Conservation (phyloP, 2,329 filamentous ascomycete species). For the Septoria linicola region DNA sequence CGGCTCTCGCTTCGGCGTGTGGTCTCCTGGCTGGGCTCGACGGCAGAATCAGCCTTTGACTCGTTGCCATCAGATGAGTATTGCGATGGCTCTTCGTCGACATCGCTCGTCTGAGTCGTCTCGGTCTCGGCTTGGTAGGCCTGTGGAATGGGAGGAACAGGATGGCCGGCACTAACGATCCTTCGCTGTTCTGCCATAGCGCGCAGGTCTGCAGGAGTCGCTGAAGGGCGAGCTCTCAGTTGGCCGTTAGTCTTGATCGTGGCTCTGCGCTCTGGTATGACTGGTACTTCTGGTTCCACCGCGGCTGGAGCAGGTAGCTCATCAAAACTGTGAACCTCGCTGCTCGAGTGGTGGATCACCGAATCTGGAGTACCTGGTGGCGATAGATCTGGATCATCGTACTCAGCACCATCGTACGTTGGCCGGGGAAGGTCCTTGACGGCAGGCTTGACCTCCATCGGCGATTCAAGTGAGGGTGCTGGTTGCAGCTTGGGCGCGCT, state of each 20-base stretch:
- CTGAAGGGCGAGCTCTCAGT: constrained; percentile 83
- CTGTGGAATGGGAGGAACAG: constrained; percentile 36
- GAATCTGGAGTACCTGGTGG: constrained; percentile 74
- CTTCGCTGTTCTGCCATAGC: constrained; percentile 84
- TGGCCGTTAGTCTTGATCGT: constrained; percentile 85
- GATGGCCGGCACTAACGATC: constrained; percentile 71
- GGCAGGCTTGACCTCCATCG: constrained; percentile 22
- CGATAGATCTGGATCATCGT: constrained; percentile 29
- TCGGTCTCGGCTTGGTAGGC: constrained; percentile 31
- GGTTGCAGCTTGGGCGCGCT: constrained; percentile 28
- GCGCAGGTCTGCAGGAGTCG: constrained; percentile 78
- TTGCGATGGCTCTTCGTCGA: constrained; percentile 26
- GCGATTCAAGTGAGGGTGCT: constrained; percentile 13
- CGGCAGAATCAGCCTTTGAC: constrained; percentile 33
- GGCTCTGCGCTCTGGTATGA: constrained; percentile 75
- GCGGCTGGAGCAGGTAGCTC: constrained; percentile 21
- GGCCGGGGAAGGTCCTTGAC: constrained; percentile 27
- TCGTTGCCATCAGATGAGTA: constrained; percentile 30
- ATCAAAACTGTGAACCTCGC: constrained; percentile 25
- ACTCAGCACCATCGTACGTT: constrained; percentile 22
- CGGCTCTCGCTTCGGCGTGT: constrained; percentile 23
- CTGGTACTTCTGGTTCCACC: constrained; percentile 18
- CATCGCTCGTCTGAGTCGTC: constrained; percentile 18
- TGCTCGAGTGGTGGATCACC: constrained; percentile 75
- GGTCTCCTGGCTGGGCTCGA: constrained; percentile 21